Conservation (phyloP, 495 filamentous ascomycete genomes). For the Talaromyces proteolyticus region DNA sequence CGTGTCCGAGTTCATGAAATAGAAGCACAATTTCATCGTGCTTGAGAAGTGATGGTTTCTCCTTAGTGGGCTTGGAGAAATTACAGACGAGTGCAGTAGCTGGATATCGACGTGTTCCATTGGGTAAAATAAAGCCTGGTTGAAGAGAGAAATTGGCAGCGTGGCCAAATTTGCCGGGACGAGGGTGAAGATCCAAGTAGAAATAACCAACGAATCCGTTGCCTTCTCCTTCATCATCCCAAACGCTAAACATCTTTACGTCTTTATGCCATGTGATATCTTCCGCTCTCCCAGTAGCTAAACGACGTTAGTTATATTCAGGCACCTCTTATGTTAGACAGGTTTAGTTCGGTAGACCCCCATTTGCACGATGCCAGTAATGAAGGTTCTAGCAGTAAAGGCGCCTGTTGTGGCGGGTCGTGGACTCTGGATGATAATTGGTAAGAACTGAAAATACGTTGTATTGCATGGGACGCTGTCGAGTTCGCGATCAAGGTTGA, state of each 20-base stretch:
- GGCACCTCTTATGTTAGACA: no score
- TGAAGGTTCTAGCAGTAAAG: no score
- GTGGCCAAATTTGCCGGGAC: conserved; percentile 62
- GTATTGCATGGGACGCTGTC: no score
- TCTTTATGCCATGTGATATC: conserved; percentile 69
- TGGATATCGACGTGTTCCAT: conserved; percentile 57
- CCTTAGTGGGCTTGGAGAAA: conserved; percentile 60
- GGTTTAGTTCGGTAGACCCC: no score
- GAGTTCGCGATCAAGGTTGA: no score
- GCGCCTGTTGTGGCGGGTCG: no score
- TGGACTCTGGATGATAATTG: no score
- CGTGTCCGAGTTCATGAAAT: conserved; percentile 71
- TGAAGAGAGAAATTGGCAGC: conserved; percentile 75
- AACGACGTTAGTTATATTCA: no score
- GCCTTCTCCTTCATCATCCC: conserved; percentile 61
- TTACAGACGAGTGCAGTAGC: conserved; percentile 67
- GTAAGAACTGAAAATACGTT: no score
- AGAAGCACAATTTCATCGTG: conserved; percentile 65
- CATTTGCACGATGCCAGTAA: no score
- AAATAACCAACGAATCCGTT: conserved; percentile 63
- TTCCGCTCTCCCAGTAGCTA: no score
- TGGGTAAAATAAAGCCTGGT: conserved; percentile 54
- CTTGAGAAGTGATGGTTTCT: conserved; percentile 63
- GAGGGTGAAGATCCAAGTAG: conserved; percentile 62
- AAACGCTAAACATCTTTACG: conserved; percentile 62